These are phyloP conservation scores for Microsporum canis DNA, from an alignment of 2,329 filamentous ascomycete genomes.

Conservation along the genomic window DNA sequence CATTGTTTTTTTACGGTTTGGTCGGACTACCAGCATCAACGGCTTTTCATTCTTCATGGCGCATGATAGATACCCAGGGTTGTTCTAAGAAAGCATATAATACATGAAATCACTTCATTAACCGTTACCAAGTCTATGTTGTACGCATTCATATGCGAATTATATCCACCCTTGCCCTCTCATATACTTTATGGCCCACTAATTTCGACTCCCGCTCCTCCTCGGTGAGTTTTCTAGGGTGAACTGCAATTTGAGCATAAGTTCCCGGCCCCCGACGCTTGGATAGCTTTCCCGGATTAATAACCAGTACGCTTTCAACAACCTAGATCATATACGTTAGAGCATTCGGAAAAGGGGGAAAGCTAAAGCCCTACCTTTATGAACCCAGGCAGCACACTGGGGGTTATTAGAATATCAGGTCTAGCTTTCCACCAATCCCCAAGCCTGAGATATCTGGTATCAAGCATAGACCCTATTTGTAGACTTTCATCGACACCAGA, in stretches of 20 bases:
- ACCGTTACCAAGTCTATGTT: background rate
- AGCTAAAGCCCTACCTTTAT: constrained; percentile 54
- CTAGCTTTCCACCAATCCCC: constrained; percentile 80
- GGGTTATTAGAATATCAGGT: constrained; percentile 74
- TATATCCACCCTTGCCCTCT: constrained; percentile 78
- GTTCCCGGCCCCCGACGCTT: constrained; percentile 78
- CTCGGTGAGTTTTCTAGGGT: constrained; percentile 50
- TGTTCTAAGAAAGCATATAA: background rate
- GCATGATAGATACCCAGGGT: background rate
- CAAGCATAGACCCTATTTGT: constrained; percentile 65
- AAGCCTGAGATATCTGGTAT: constrained; percentile 73
- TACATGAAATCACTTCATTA: background rate
- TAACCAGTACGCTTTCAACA: constrained; percentile 74
- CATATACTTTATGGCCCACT: constrained; percentile 64
- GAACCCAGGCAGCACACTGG: constrained; percentile 74
- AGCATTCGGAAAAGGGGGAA: background rate
- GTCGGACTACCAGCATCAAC: background rate
- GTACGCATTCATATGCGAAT: constrained; percentile 51
- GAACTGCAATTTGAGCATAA: constrained; percentile 67
- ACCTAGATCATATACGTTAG: constrained; percentile 46
- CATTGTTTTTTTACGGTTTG: background rate
- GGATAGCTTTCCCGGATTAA: constrained; percentile 81
- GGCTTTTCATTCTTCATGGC: background rate
- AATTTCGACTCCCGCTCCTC: constrained; percentile 48
- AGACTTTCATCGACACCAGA: constrained; percentile 49